Evolutionary conservation across 768 basidiomycete species (phyloP).

Genomic region (Clavulina sp.): DNA sequence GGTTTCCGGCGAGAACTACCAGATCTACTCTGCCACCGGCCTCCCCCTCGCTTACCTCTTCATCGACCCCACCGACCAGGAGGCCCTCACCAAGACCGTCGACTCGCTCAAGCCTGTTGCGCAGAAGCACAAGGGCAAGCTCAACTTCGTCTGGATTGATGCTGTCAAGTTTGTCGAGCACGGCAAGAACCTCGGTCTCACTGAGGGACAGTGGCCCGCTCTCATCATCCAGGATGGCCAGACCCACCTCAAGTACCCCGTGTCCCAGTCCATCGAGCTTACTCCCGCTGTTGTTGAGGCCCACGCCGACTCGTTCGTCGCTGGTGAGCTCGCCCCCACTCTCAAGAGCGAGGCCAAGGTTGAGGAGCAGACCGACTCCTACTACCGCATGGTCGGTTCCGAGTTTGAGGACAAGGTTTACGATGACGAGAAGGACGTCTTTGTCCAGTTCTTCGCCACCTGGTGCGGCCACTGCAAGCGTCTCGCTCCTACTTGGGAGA

Average conservation of each 20-base stretch:
- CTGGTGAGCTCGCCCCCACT: constrained; percentile 57
- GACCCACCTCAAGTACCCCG: constrained; percentile 79
- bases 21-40: constrained; percentile 55
- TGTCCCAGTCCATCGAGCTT: constrained; percentile 48
- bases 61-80: constrained; percentile 52
- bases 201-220: constrained; percentile 73
- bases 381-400: constrained; percentile 70
- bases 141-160: constrained; percentile 99
- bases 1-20: constrained; percentile 89
- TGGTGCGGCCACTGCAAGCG: constrained; percentile 99
- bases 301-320: constrained; percentile 47
- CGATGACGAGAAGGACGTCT: constrained; percentile 83
- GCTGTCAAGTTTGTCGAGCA: constrained; percentile 90
- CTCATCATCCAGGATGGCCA: constrained; percentile 83
- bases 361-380: constrained; percentile 61
- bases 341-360: constrained; percentile 88
- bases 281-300: constrained; percentile 37
- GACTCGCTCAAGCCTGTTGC: constrained; percentile 61
- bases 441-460: constrained; percentile 91
- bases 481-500: constrained; percentile 86
- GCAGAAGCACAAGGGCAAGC: constrained; percentile 57
- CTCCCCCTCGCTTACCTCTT: constrained; percentile 94
- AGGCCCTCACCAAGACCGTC: constrained; percentile 45
- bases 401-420: constrained; percentile 75
- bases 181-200: constrained; percentile 82